Evolutionary conservation across 352 stramenopile species (phyloP).

Genomic region (Blastocystis sp.): DNA sequence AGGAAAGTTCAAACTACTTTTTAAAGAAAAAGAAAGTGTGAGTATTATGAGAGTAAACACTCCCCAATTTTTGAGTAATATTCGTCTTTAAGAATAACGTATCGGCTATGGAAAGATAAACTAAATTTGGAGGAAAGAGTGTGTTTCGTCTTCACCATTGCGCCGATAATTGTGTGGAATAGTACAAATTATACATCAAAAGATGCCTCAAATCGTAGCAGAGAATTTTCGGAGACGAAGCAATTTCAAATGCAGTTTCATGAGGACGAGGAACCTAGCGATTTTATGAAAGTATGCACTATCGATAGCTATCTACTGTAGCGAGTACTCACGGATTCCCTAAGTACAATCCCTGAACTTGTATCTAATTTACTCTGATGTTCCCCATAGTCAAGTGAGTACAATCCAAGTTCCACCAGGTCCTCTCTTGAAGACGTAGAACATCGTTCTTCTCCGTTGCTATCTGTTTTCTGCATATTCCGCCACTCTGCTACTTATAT

Average conservation of each 20-base stretch:
- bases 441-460: background rate
- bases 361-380: background rate
- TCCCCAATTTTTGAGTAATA: too few species aligned
- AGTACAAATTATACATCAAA: too few species aligned
- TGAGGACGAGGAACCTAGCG: background rate
- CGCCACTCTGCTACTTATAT: background rate
- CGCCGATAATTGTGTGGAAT: too few species aligned
- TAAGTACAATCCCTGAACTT: conserved; percentile 39
- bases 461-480: background rate
- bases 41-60: background rate
- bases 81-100: too few species aligned
- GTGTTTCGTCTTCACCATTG: too few species aligned
- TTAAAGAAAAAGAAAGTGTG: background rate
- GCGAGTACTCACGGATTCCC: conserved; percentile 33
- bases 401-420: background rate
- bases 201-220: too few species aligned
- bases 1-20: background rate
- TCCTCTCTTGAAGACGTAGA: background rate
- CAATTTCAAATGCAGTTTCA: background rate
- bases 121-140: too few species aligned
- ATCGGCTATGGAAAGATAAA: too few species aligned
- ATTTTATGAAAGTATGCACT: conserved; percentile 14
- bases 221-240: background rate
- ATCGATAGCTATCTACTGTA: background rate
- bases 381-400: conserved; percentile 18